Conservation (phyloP, 805 yeast genomes). For the Lachancea lanzarotensis region DNA sequence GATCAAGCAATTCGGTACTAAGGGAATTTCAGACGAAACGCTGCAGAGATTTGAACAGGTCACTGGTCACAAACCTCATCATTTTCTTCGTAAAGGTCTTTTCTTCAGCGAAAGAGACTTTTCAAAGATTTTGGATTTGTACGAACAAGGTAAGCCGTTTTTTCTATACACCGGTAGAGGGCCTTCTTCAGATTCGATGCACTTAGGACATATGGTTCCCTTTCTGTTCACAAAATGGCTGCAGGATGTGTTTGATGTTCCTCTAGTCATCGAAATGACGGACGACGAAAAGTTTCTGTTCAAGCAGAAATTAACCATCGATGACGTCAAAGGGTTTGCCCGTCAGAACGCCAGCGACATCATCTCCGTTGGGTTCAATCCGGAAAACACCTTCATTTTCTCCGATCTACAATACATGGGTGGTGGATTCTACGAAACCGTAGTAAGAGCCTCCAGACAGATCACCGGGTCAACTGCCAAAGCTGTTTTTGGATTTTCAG, state of each 20-base stretch:
- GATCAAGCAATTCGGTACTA: slow-evolving; percentile 83
- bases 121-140: slow-evolving; percentile 68
- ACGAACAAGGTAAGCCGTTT: slow-evolving; percentile 93
- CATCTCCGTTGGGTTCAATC: slow-evolving; percentile 89
- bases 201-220: slow-evolving; percentile 95
- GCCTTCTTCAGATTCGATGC: slow-evolving; percentile 91
- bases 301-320: slow-evolving; percentile 82
- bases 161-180: slow-evolving; percentile 97
- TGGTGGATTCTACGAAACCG: slow-evolving; percentile 88
- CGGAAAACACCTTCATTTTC: slow-evolving; percentile 90
- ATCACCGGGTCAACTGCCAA: slow-evolving; percentile 96
- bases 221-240: slow-evolving; percentile 95
- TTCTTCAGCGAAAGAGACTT: slow-evolving; percentile 91
- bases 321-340: slow-evolving; percentile 78
- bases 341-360: slow-evolving; percentile 85
- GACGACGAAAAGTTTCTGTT: slow-evolving; percentile 96
- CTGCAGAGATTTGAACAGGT: slow-evolving; percentile 67
- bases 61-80: slow-evolving; percentile 91
- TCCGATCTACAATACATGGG: slow-evolving; percentile 92
- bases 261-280: slow-evolving; percentile 86
- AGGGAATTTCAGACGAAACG: slow-evolving; percentile 59
- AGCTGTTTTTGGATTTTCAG: slow-evolving; percentile 94
- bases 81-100: slow-evolving; percentile 80
- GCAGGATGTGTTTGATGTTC: slow-evolving; percentile 95
- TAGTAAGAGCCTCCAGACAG: slow-evolving; percentile 86